Evolutionary conservation across 192 early-diverging fungal genomes (phyloP).

Genomic region (Dissophora globulifera): DNA sequence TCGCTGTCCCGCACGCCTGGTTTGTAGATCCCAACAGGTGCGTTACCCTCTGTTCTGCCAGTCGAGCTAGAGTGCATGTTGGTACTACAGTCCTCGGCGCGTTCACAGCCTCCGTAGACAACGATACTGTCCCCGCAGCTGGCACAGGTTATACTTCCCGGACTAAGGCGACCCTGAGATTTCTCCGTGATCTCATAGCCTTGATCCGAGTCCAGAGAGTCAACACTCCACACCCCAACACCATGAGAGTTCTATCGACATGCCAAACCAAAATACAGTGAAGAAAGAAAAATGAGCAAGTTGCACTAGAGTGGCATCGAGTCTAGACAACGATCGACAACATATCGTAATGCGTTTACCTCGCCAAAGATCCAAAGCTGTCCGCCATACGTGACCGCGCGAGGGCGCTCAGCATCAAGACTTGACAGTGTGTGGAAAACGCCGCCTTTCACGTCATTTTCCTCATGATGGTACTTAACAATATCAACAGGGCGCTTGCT

Average conservation of each 20-base stretch:
- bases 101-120: conserved; percentile 46
- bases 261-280: not conserved
- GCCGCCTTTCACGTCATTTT: conserved; percentile 6
- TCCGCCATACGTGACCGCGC: conserved; percentile 19
- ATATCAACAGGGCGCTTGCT: conserved; percentile 32
- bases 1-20: conserved; percentile 18
- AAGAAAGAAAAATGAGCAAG: too few relatives aligned
- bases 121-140: conserved; percentile 42
- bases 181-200: conserved; percentile 11
- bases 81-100: conserved; percentile 29
- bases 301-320: too few relatives aligned
- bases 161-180: conserved; percentile 25
- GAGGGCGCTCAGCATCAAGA: conserved; percentile 13
- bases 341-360: too few relatives aligned
- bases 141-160: conserved; percentile 33
- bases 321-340: too few relatives aligned
- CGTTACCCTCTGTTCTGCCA: conserved; percentile 1
- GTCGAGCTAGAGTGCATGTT: conserved; percentile 24
- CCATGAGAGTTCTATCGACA: conserved; percentile 20
- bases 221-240: conserved; percentile 40
- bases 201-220: conserved; percentile 4
- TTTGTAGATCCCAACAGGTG: conserved; percentile 29
- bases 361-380: conserved; percentile 49
- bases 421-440: conserved; percentile 12
- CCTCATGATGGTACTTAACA: not conserved